Evolutionary conservation across 345 rosid species (phyloP), one percentile per base, ranked within the genome.

Genomic region (Lenwebbia sp.): DNA sequence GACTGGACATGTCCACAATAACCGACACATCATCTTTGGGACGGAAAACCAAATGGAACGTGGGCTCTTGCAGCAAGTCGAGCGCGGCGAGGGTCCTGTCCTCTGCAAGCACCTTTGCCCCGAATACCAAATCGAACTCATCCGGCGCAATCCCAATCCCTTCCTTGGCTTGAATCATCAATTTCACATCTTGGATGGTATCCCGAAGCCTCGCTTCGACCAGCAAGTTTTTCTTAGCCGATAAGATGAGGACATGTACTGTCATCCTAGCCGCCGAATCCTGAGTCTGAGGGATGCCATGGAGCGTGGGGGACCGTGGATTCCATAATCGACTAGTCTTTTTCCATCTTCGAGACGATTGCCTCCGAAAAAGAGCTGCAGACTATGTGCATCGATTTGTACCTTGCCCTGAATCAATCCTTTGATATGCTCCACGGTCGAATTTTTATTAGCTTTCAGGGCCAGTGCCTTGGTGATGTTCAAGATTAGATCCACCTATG

Each of bases 401-500:
- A 85, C 90, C 78, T 40, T 85, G 85, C 86, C 89, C 62, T 28
- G 30, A 10, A 92, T 28, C 49, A 83, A 54, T 41, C 86, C 87
- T 85, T 87, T 91, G 15, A 91, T 52, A 78, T 70, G 82, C 83
- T 74, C 37, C 58, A 92, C 83, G 10, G 88, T 89, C 83, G 84
- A 87, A 49, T 76, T 50, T 57, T 41, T 87, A 51, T 84, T 57
- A 51, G 87, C 82, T 83, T 58, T 87, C 7, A 88, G 8, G 82
- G 85, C 85, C 21, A 83, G 37, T 23, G 89, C 88, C 85, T 92
- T 91, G 82, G 52, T 84, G 83, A 91, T 56, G 62, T 87, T 85
- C 85, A 91, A 83, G 84, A 85, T 85, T 15, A 90, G 14, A 26
- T 86, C 84, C 33, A 86, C 88, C 94, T 85, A 86, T 83, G 58